A percentile compares a stretch with the other conserved stretches of the same genome.
Evolutionary conservation across 192 early-diverging fungal genomes (phyloP).

Genomic region (Umbelopsis ramanniana): DNA sequence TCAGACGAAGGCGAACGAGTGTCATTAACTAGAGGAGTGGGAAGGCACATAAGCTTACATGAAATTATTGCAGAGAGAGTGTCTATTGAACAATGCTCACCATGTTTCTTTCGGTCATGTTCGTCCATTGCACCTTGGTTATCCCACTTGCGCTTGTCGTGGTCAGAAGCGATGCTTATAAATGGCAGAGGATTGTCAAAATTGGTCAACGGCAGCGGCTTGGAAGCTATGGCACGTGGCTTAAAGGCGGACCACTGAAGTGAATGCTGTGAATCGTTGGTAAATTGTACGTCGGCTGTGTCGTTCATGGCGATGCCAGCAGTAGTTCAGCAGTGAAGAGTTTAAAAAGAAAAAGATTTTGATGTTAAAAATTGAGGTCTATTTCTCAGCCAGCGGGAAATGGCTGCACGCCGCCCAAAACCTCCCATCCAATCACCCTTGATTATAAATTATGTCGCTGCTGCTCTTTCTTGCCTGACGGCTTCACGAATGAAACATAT

Average conservation of each 20-base stretch:
- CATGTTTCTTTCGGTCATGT: background rate
- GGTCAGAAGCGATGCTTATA: background rate
- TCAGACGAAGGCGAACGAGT: background rate
- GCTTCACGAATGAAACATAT: no score
- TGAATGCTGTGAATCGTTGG: conserved; percentile 1
- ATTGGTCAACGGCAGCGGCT: background rate
- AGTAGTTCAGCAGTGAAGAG: background rate
- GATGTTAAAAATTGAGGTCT: no score
- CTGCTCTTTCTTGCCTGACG: no score
- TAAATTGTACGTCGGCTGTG: background rate
- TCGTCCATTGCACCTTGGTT: background rate
- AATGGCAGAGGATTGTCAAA: conserved; percentile 17
- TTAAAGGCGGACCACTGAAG: conserved; percentile 18
- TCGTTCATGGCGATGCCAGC: background rate
- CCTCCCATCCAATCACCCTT: no score
- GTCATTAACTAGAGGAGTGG: background rate
- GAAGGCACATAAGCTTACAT: no score
- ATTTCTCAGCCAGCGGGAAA: no score
- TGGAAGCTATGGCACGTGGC: conserved; percentile 17
- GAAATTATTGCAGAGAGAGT: background rate
- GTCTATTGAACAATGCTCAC: background rate
- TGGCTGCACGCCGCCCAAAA: no score
- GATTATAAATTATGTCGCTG: no score
- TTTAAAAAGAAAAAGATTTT: background rate
- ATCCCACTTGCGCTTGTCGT: conserved; percentile 4